These are phyloP conservation scores for Jaltomata sinuosa DNA, from an alignment of 257 asterid species.

Conservation along the genomic window DNA sequence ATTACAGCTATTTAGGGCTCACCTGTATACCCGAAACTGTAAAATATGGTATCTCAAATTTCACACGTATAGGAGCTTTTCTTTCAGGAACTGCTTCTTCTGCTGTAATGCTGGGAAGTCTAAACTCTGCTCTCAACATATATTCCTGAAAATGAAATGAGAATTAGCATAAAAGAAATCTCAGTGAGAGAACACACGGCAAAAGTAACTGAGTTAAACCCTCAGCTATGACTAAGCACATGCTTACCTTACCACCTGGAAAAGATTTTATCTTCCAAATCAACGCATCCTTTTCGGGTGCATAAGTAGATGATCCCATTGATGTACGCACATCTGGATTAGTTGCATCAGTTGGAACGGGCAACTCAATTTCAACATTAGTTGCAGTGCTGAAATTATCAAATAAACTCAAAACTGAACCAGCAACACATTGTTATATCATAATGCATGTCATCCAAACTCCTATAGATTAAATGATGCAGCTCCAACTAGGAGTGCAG, in stretches of 20 bases:
- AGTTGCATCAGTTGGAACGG: slow-evolving; percentile 91
- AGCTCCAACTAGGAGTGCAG: neutral
- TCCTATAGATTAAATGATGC: neutral
- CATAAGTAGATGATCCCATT: slow-evolving; percentile 93
- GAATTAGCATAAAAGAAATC: neutral
- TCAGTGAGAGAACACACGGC: neutral
- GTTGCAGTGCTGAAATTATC: slow-evolving; percentile 79
- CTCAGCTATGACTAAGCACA: neutral
- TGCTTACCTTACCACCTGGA: slow-evolving; percentile 94
- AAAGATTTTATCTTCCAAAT: slow-evolving; percentile 97
- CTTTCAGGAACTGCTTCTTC: slow-evolving; percentile 87
- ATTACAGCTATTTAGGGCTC: slow-evolving; percentile 7
- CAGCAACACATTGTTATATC: neutral
- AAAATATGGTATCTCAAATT: slow-evolving; percentile 97
- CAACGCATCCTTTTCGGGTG: slow-evolving; percentile 90
- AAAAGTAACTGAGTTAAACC: neutral
- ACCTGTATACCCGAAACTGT: slow-evolving; percentile 99
- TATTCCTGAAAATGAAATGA: slow-evolving; percentile 52
- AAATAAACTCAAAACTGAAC: slow-evolving; percentile 14
- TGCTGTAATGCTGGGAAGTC: slow-evolving; percentile 87
- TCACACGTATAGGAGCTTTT: slow-evolving; percentile 94
- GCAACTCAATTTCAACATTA: slow-evolving; percentile 94
- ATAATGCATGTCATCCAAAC: neutral
- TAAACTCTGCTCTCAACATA: slow-evolving; percentile 95
- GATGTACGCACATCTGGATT: slow-evolving; percentile 93